Percentiles rank a stretch among this genome's conserved stretches.
Conservation (phyloP, 352 stramenopile species). For the Pythium scleroteichum region DNA sequence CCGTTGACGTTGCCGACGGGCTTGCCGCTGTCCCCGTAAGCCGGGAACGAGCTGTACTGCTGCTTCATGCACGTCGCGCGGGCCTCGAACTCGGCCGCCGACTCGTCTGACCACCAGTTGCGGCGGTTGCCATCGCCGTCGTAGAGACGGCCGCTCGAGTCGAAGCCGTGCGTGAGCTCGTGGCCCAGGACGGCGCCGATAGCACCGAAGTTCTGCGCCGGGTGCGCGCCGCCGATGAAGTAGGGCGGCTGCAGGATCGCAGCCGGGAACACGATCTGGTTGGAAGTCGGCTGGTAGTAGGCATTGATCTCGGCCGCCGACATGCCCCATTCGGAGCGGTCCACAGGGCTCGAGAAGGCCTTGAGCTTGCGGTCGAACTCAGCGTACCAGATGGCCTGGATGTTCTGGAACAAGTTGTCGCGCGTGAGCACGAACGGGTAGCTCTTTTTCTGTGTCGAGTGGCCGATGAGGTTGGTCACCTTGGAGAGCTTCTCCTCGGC, state of each 20-base stretch:
- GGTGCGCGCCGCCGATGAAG: conserved; percentile 75
- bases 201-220: conserved; percentile 89
- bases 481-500: conserved; percentile 83
- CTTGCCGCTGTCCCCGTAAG: conserved; percentile 33
- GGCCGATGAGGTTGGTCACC: conserved; percentile 39
- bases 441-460: conserved; percentile 43
- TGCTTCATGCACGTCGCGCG: conserved; percentile 55
- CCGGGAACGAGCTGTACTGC: conserved; percentile 39
- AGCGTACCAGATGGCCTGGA: conserved; percentile 38
- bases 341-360: conserved; percentile 38
- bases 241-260: conserved; percentile 93
- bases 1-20: conserved; percentile 56
- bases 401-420: conserved; percentile 54
- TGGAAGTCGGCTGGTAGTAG: conserved; percentile 58
- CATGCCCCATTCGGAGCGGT: conserved; percentile 77
- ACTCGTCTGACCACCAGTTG: conserved; percentile 89
- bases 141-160: conserved; percentile 88
- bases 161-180: conserved; percentile 94
- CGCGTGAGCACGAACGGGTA: conserved; percentile 33
- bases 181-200: conserved; percentile 92
- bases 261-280: conserved; percentile 94
- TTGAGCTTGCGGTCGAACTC: conserved; percentile 31
- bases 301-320: conserved; percentile 89
- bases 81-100: conserved; percentile 66
- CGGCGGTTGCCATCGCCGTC: conserved; percentile 86